A percentile compares a stretch with the other conserved stretches of the same genome.
Conservation (phyloP, 805 yeast species). For the Sugiyamaella americana region DNA sequence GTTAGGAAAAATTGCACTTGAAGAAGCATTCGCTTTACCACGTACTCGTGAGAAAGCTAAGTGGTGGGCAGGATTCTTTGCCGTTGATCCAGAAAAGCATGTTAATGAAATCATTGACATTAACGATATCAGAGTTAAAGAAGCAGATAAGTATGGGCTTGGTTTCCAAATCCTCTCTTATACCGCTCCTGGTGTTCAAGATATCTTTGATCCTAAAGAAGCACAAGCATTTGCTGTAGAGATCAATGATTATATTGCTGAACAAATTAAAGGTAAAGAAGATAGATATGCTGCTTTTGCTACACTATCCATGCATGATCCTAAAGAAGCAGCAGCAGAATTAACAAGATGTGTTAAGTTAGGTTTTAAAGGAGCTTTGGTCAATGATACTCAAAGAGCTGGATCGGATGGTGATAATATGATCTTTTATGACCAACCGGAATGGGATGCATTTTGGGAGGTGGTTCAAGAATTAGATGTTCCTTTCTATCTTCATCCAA, state of each 20-base stretch:
- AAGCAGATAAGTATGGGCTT: conserved; percentile 3
- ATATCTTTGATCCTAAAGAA: conserved; percentile 3
- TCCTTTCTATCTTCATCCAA: too few relatives aligned
- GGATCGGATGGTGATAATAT: too few relatives aligned
- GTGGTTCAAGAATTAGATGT: too few relatives aligned
- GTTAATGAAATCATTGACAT: conserved; percentile 1
- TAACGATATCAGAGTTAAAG: conserved; percentile 1
- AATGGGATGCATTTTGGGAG: too few relatives aligned
- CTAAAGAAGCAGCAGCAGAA: conserved; percentile 5
- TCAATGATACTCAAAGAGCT: too few relatives aligned
- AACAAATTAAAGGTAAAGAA: conserved; percentile 5
- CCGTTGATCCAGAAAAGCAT: conserved; percentile 1
- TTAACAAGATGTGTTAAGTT: conserved; percentile 2
- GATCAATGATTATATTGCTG: conserved; percentile 4
- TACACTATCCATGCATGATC: conserved; percentile 9
- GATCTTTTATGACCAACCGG: too few relatives aligned
- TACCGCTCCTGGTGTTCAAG: conserved; percentile 5
- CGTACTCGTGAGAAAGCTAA: conserved; percentile 1
- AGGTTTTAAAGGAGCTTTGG: conserved; percentile 6
- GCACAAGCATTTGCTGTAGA: conserved; percentile 4
- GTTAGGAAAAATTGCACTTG: conserved; percentile 6
- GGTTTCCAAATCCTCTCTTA: conserved; percentile 5
- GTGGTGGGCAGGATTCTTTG: conserved; percentile 6
- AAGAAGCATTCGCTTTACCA: conserved; percentile 4
- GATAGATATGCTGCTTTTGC: conserved; percentile 8